Percentiles rank a stretch among this genome's conserved stretches.
Evolutionary conservation across 306 rosid genomes (phyloP).

Genomic region (Amphicarpaea edgeworthii): DNA sequence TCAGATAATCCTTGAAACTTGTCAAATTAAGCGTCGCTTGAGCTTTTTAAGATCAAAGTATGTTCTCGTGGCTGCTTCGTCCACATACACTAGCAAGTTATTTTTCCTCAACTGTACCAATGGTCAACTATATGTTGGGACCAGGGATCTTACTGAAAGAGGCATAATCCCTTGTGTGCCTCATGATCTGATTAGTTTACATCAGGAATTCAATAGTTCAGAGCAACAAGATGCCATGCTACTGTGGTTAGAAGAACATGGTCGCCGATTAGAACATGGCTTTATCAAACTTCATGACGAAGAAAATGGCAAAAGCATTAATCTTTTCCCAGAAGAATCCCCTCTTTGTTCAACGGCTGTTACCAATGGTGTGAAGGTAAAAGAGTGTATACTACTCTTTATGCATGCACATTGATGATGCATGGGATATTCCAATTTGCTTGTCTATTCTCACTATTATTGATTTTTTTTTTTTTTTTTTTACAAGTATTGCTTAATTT

Average conservation of each 20-base stretch:
- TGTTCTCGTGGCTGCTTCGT: slow-evolving; percentile 74
- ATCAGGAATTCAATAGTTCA: slow-evolving; percentile 49
- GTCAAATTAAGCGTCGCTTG: slow-evolving; percentile 31
- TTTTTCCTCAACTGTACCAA: slow-evolving; percentile 77
- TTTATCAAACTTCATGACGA: slow-evolving; percentile 67
- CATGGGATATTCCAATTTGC: slow-evolving; percentile 26
- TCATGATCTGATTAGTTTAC: slow-evolving; percentile 57
- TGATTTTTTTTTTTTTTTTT: slow-evolving; percentile 9
- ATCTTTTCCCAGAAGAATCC: slow-evolving; percentile 79
- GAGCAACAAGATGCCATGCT: slow-evolving; percentile 85
- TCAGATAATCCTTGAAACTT: slow-evolving; percentile 58
- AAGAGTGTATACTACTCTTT: slow-evolving; percentile 7
- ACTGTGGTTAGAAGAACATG: slow-evolving; percentile 94
- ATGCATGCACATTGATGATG: background rate
- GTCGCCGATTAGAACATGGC: slow-evolving; percentile 74
- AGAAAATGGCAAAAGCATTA: slow-evolving; percentile 55
- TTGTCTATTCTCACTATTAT: slow-evolving; percentile 12
- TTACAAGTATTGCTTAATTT: slow-evolving; percentile 3
- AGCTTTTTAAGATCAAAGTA: slow-evolving; percentile 58
- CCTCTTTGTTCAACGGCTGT: slow-evolving; percentile 79
- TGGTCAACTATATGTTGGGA: slow-evolving; percentile 85
- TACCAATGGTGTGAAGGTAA: slow-evolving; percentile 85
- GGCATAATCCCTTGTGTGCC: slow-evolving; percentile 93
- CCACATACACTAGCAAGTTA: slow-evolving; percentile 52
- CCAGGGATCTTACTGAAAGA: slow-evolving; percentile 55